These are phyloP conservation scores for Daldinia caldariorum DNA, from an alignment of 495 filamentous ascomycete species.

Conservation along the genomic window DNA sequence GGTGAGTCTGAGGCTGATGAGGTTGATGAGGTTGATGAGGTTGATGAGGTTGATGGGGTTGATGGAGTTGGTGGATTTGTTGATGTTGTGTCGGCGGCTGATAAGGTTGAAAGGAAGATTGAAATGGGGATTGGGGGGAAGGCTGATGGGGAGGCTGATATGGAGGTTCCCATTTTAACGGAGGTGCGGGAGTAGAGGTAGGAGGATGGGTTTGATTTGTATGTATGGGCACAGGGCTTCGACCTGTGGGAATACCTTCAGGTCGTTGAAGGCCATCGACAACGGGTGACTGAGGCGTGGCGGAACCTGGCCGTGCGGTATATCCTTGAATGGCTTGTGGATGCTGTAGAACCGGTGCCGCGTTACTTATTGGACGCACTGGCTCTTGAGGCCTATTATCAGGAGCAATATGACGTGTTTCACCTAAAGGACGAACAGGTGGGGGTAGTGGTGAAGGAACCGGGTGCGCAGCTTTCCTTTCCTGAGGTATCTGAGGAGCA, in stretches of 20 bases:
- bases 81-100: slow-evolving; percentile 31
- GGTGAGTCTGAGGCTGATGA: slow-evolving; percentile 44
- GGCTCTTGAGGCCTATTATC: slow-evolving; percentile 44
- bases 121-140: slow-evolving; percentile 32
- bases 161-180: slow-evolving; percentile 61
- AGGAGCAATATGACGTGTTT: slow-evolving; percentile 38
- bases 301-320: slow-evolving; percentile 39
- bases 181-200: slow-evolving; percentile 32
- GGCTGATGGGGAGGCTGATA: slow-evolving; percentile 53
- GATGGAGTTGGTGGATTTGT: slow-evolving; percentile 38
- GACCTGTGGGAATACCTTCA: slow-evolving; percentile 37
- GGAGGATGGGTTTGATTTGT: slow-evolving; percentile 37
- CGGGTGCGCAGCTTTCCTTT: slow-evolving; percentile 22
- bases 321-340: slow-evolving; percentile 51
- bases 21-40: too few relatives aligned
- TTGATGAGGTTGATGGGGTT: slow-evolving; percentile 38
- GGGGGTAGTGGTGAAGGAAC: slow-evolving; percentile 24
- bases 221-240: slow-evolving; percentile 44
- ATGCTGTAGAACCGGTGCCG: slow-evolving; percentile 54
- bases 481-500: slow-evolving; percentile 30
- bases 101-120: slow-evolving; percentile 37
- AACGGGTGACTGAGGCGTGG: slow-evolving; percentile 34
- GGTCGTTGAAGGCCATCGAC: slow-evolving; percentile 49
- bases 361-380: slow-evolving; percentile 38
- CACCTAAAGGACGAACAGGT: slow-evolving; percentile 28